phyloP scores from a whole-genome alignment of 2,329 filamentous ascomycete species.

The Chalaropsis thielavioides region DNA sequence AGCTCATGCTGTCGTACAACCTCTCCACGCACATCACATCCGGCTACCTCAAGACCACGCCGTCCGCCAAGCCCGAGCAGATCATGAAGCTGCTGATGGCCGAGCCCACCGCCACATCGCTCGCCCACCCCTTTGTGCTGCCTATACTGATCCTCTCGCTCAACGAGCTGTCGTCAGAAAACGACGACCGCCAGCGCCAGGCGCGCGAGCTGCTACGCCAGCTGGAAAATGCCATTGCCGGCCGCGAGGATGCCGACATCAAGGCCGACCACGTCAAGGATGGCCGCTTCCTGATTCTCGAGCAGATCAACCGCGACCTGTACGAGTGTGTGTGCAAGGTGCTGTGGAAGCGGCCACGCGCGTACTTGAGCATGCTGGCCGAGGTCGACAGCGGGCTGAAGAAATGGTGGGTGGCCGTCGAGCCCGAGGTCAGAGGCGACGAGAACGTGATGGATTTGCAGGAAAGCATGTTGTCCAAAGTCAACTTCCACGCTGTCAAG shows the following conservation, averaged over 20 bases:
- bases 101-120: conserved; percentile 32
- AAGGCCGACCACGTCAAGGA: conserved; percentile 40
- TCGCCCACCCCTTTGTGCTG: conserved; percentile 44
- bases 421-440: conserved; percentile 19
- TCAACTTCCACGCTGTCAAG: conserved; percentile 48
- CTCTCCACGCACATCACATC: conserved; percentile 41
- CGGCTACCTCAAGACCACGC: conserved; percentile 47
- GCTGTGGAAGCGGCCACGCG: conserved; percentile 48
- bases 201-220: conserved; percentile 46
- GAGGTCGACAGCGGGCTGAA: conserved; percentile 37
- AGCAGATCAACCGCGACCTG: conserved; percentile 45
- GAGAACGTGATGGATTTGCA: conserved; percentile 27
- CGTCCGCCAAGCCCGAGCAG: conserved; percentile 32
- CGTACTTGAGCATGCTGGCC: conserved; percentile 39
- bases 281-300: conserved; percentile 37
- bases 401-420: conserved; percentile 26
- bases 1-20: conserved; percentile 46
- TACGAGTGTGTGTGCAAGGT: conserved; percentile 50
- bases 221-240: conserved; percentile 46
- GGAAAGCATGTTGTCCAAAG: conserved; percentile 35
- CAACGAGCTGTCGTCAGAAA: conserved; percentile 40
- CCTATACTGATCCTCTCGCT: conserved; percentile 44
- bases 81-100: conserved; percentile 31
- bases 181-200: conserved; percentile 48
- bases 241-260: conserved; percentile 45